These are phyloP conservation scores for Volvox africanus DNA, from an alignment of 139 green algal genomes.

Conservation along the genomic window DNA sequence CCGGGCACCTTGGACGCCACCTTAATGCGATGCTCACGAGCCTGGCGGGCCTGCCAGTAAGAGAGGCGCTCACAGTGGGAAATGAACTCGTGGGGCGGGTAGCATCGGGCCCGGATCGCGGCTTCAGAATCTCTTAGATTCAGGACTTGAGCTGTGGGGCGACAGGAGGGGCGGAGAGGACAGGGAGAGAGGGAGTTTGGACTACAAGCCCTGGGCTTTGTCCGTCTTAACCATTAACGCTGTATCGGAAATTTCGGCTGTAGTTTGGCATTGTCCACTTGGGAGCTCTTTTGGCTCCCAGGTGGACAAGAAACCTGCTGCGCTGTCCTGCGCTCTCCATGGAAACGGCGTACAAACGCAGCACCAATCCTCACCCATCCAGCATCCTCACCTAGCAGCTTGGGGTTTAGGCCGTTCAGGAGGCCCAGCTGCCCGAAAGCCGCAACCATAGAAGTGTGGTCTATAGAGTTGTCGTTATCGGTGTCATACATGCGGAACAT, in stretches of 20 bases:
- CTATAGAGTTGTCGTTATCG: conserved; percentile 20
- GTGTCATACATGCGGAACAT: conserved; percentile 30
- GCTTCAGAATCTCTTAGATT: neutral
- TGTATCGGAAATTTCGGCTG: too few relatives aligned
- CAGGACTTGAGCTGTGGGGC: conserved; percentile 26
- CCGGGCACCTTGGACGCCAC: neutral
- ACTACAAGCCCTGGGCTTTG: too few relatives aligned
- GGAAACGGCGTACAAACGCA: too few relatives aligned
- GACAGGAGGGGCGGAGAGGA: too few relatives aligned
- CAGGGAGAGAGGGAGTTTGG: too few relatives aligned
- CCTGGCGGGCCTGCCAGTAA: neutral
- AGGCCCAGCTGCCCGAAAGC: conserved; percentile 15
- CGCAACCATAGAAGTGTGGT: neutral
- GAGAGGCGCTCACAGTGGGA: conserved; percentile 15
- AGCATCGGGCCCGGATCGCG: neutral
- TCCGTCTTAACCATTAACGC: too few relatives aligned
- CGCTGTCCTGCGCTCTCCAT: too few relatives aligned
- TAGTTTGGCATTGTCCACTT: too few relatives aligned
- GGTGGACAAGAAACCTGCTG: too few relatives aligned
- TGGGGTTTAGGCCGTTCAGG: conserved; percentile 17
- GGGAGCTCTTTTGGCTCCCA: too few relatives aligned
- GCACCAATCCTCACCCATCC: too few relatives aligned
- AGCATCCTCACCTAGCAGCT: conserved; percentile 10
- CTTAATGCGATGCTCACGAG: conserved; percentile 12
- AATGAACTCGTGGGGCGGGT: conserved; percentile 41